These are phyloP conservation scores for Aspergillus felis DNA, from an alignment of 2,329 filamentous ascomycete species.

Conservation along the genomic window DNA sequence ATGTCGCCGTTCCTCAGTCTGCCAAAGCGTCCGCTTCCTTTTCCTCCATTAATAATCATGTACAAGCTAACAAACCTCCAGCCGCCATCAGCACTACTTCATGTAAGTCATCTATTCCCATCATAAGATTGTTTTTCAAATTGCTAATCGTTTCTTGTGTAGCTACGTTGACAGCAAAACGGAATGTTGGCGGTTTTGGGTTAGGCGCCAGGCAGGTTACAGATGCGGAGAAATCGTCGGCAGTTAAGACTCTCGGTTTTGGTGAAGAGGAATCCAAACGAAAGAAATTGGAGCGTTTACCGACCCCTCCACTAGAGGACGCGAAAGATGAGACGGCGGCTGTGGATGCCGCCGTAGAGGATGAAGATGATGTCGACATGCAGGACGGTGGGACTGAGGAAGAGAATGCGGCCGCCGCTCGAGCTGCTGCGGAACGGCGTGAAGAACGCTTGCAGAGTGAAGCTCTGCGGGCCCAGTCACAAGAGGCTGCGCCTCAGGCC, in stretches of 20 bases:
- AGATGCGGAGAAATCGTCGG: conserved; percentile 63
- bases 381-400: conserved; percentile 80
- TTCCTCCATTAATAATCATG: conserved; percentile 36
- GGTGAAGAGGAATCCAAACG: conserved; percentile 83
- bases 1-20: conserved; percentile 49
- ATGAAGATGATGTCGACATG: conserved; percentile 70
- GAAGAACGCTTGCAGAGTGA: conserved; percentile 59
- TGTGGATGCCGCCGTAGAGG: conserved; percentile 51
- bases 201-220: conserved; percentile 63
- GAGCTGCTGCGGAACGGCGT: conserved; percentile 80
- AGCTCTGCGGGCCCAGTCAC: conserved; percentile 30
- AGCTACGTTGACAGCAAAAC: conserved; percentile 61
- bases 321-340: conserved; percentile 57
- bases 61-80: conserved; percentile 43
- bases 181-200: conserved; percentile 79
- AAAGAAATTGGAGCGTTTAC: conserved; percentile 87
- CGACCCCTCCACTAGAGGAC: conserved; percentile 66
- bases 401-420: conserved; percentile 78
- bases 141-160: conserved; percentile 12
- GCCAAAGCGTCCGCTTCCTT: conserved; percentile 44
- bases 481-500: conserved; percentile 41
- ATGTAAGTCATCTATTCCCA: conserved; percentile 29
- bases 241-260: conserved; percentile 74
- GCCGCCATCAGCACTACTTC: conserved; percentile 39
- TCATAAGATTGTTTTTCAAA: not conserved